Evolutionary conservation across 345 rosid species (phyloP), one percentile per base, ranked within the genome.

Genomic region (Gossypium mustelinum): DNA sequence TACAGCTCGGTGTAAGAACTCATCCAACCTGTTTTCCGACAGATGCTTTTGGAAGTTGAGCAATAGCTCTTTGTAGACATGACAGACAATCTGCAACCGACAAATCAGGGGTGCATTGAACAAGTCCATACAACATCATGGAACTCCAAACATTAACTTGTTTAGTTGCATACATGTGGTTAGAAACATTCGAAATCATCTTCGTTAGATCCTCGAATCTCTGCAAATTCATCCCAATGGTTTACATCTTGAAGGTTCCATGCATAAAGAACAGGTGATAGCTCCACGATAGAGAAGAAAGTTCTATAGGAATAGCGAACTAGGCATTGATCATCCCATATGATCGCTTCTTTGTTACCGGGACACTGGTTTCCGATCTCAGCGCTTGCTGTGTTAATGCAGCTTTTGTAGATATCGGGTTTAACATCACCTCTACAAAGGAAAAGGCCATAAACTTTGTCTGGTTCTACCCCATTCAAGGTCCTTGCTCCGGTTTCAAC

Each of bases 1-100:
- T 64, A n/a, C 68, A n/a, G 25, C 68, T 64, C n/a, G 68, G 68
- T n/a, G 20, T n/a, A 3, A 41, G 22, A 64, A 64, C 68, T n/a
- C 50, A 39, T 13, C 25, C 68, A 17, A 50, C 50, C 18, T n/a
- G 6, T 64, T 2, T n/a, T 9, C 47, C 68, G 17, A 13, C 2
- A 4, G 24, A n/a, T 11, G 45, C 18, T n/a, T 11, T 1, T 9
- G 0, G 68, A 17, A 14, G 1, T 41, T 3, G 12, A 64, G 7
- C 8, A 41, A n/a, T 41, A 9, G 50, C 50, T 0, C 1, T 17
- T 1, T 8, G 50, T n/a, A 64, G 12, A 64, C 50, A 64, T 18
- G 50, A 64, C 10, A 2, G 50, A 17, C 68, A 64, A 20, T n/a
- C 68, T n/a, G 24, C 50, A 64, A n/a, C 25, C 18, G 25, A 17